Evolutionary conservation across 345 rosid genomes (phyloP).

Genomic region (Stellera chamaejasme): DNA sequence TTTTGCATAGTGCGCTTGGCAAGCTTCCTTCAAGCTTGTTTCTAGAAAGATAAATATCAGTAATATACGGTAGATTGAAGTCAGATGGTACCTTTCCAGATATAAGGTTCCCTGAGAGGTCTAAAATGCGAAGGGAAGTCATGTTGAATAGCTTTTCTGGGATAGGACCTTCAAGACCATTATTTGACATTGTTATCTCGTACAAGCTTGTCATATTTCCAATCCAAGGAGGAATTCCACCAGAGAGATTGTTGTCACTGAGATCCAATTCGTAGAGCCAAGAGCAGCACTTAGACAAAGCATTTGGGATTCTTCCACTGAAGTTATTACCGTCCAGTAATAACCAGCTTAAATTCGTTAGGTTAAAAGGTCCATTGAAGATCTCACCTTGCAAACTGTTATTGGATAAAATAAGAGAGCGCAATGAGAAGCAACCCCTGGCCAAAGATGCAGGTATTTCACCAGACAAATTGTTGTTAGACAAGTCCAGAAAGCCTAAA

Average conservation of each 20-base stretch:
- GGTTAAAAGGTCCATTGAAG: not conserved
- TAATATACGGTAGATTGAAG: not conserved
- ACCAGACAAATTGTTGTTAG: constrained; percentile 13
- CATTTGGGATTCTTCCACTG: not conserved
- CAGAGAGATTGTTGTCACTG: constrained; percentile 10
- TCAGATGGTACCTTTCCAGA: not conserved
- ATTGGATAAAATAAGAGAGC: constrained; percentile 6
- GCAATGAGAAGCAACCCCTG: not conserved
- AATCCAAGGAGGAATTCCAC: constrained; percentile 15
- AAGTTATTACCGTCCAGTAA: constrained; percentile 5
- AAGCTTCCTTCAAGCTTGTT: not conserved
- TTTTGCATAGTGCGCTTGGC: not conserved
- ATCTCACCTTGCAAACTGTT: constrained; percentile 19
- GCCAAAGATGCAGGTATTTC: constrained; percentile 2
- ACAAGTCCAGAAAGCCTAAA: constrained; percentile 9
- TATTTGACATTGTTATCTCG: not conserved
- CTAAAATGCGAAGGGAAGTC: accelerated
- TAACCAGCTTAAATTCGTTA: not conserved
- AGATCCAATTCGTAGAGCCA: constrained; percentile 5
- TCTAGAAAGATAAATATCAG: not conserved
- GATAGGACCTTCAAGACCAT: constrained; percentile 12
- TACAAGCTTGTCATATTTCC: not conserved
- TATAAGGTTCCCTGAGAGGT: constrained; percentile 9
- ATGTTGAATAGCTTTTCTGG: not conserved
- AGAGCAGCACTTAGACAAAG: not conserved